A percentile compares a stretch with the other conserved stretches of the same genome.
Evolutionary conservation across 2,329 filamentous ascomycete genomes (phyloP).

Genomic region (Ceratocystis cacaofunesta): DNA sequence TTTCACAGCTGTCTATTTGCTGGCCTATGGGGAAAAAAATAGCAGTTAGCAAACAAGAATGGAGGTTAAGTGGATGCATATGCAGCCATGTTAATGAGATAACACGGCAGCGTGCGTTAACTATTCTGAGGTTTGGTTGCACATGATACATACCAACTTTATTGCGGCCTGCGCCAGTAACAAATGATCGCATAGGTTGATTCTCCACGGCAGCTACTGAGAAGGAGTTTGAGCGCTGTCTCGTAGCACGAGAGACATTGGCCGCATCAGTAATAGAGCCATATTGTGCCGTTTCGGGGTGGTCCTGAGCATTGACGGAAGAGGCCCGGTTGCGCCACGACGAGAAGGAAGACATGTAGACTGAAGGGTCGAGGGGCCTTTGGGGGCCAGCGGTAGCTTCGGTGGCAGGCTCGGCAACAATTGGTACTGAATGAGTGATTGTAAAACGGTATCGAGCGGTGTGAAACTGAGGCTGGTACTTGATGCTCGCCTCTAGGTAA

Average conservation of each 20-base stretch:
- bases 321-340: conserved; percentile 31
- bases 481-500: not conserved
- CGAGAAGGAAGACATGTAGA: conserved; percentile 26
- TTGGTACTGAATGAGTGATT: not conserved
- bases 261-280: conserved; percentile 15
- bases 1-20: conserved; percentile 54
- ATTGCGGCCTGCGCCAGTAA: conserved; percentile 49
- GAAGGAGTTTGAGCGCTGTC: conserved; percentile 24
- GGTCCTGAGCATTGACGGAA: conserved; percentile 18
- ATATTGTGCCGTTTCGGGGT: conserved; percentile 19
- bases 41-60: not conserved
- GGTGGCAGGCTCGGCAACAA: not conserved
- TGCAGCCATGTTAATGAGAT: not conserved
- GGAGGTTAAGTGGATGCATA: not conserved
- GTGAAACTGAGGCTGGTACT: not conserved
- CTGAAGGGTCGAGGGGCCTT: not conserved
- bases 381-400: no score
- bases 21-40: not conserved
- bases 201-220: conserved; percentile 21
- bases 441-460: not conserved
- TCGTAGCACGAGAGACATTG: not conserved
- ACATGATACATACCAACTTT: conserved; percentile 39
- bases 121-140: not conserved
- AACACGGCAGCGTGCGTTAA: not conserved
- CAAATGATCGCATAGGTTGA: conserved; percentile 55